Base-by-base conservation (phyloP, 495 filamentous ascomycete species). In the Thermothielavioides terrestris region DNA sequence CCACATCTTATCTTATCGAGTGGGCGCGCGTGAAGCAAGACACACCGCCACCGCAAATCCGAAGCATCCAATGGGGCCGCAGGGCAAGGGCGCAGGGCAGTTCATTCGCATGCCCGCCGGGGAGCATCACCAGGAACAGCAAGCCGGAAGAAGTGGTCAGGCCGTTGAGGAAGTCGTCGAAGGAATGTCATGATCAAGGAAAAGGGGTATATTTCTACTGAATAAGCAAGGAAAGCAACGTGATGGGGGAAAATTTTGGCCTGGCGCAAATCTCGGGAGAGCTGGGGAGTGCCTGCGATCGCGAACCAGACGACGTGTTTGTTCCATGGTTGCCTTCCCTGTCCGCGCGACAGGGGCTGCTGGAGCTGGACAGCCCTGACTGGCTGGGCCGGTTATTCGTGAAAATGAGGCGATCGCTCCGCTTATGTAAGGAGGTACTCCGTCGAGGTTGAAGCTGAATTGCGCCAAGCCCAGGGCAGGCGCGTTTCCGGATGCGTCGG, bases 1-100 rank as follows among this genome's bases (percentile, higher is more conserved):
- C 90, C 88, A 95, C 92, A 95, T 96, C 59, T 53, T 59, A 52
- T 42, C 39, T 38, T 54, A 32, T 21, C 23, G 8, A 36, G 10
- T 17, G 23, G 36, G 10, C 32, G 38, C 53, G 48, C 42, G 42
- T 14, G 28, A 8, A 44, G n/a, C n/a, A 28, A 17, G 21, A 46
- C 4, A 26, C 28, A 8, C 26, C 31, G 47, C 15, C 17, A 48
- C 12, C 48, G 52, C 44, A 44, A 52, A 17, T 35, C 53, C 46
- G 40, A 27, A 38, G 54, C 52, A 57, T 65, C 46, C 52, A 47
- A 27, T 54, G 4, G 32, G 31, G 14, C n/a, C 25, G 36, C 10
- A 31, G 50, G 40, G 38, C 42, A 36, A 20, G 14, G 28, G 35
- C 25, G 39, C 25, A n/a, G n/a, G n/a, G n/a, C n/a, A 50, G 40